phyloP scores from a whole-genome alignment of 257 asterid species.

The Fraxinus anomala region DNA sequence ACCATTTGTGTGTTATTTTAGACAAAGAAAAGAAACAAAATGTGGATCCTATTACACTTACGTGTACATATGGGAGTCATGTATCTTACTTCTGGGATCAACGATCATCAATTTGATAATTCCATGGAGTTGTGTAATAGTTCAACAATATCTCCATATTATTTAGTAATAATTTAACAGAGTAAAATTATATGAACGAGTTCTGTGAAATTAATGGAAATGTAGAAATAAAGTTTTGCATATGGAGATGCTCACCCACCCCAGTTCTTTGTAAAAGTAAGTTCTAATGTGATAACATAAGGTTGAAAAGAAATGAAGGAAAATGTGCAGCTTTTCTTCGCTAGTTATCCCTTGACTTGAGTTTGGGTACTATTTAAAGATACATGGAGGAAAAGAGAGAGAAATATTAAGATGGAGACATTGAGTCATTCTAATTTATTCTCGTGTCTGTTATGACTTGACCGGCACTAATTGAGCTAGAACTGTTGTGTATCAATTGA shows the following conservation, averaged over 20 bases:
- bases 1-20: background rate
- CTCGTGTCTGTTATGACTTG: background rate
- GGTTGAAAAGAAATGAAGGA: background rate
- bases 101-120: background rate
- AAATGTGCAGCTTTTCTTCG: background rate
- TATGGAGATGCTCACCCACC: no score
- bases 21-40: background rate
- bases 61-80: background rate
- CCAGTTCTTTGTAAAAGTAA: background rate
- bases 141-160: background rate
- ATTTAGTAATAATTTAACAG: no score
- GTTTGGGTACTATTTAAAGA: background rate
- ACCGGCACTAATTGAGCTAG: background rate
- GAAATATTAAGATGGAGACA: background rate
- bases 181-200: background rate
- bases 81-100: background rate
- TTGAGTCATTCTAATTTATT: background rate
- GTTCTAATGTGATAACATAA: background rate
- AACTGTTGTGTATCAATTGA: background rate
- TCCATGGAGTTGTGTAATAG: background rate
- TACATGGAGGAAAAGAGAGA: background rate
- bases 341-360: background rate
- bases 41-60: background rate
- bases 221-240: background rate
- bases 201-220: background rate